These are phyloP conservation scores for Schrenkiella parvula DNA, from an alignment of 345 rosid species.

Conservation along the genomic window DNA sequence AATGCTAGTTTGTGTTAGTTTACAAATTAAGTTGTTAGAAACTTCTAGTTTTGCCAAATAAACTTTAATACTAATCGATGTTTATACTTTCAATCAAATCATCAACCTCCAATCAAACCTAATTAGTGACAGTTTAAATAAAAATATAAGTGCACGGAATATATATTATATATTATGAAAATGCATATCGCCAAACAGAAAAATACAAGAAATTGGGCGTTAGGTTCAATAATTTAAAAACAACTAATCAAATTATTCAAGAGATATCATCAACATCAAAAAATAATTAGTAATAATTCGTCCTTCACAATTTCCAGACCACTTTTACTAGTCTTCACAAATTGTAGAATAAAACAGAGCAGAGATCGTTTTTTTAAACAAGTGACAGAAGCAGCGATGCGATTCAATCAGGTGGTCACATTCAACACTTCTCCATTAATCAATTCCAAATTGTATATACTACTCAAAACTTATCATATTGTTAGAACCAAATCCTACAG, in stretches of 20 bases:
- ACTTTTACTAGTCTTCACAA: not conserved
- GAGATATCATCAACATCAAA: not conserved
- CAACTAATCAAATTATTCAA: conserved; percentile 12
- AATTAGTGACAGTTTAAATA: not conserved
- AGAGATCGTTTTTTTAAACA: too few relatives aligned
- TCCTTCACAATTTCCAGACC: not conserved
- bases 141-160: conserved; percentile 3
- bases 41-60: not conserved
- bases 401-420: conserved; percentile 11
- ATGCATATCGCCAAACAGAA: conserved; percentile 10
- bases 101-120: not conserved
- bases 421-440: not conserved
- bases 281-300: not conserved
- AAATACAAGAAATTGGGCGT: not conserved
- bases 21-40: not conserved
- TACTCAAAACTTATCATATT: not conserved
- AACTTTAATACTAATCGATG: not conserved
- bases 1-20: not conserved
- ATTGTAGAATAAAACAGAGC: not conserved
- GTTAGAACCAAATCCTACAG: not conserved
- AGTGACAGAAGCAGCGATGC: conserved; percentile 30
- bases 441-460: not conserved
- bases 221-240: not conserved
- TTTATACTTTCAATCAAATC: not conserved
- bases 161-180: not conserved